A percentile compares a stretch with the other conserved stretches of the same genome.
phyloP scores from a whole-genome alignment of 441 rosid species.

The Isatis lusitanica region DNA sequence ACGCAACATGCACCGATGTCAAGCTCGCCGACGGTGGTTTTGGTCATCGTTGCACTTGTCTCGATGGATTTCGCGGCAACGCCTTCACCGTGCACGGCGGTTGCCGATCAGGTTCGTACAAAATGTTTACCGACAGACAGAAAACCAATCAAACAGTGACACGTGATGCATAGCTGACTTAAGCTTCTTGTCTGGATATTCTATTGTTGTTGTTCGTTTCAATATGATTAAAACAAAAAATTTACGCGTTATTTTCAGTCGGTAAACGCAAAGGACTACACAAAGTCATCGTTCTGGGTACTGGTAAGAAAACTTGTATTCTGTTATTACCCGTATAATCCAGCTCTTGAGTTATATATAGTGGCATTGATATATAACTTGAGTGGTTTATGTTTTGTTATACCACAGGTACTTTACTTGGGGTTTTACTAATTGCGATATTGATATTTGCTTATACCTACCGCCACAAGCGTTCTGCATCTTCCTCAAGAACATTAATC shows the following conservation, averaged over 20 bases:
- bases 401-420: constrained; percentile 53
- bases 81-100: constrained; percentile 11
- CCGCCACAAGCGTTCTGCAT: constrained; percentile 38
- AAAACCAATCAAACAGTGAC: background rate
- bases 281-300: constrained; percentile 14
- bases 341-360: background rate
- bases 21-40: background rate
- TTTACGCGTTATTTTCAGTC: background rate
- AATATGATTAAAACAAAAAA: too few relatives aligned
- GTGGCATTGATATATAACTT: background rate
- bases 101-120: constrained; percentile 2
- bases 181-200: background rate
- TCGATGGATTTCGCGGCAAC: background rate
- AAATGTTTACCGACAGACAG: background rate
- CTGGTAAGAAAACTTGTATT: constrained; percentile 11
- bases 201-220: background rate
- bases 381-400: background rate
- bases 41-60: constrained; percentile 7
- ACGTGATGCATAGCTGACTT: background rate
- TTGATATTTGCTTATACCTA: constrained; percentile 46
- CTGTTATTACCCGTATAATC: background rate
- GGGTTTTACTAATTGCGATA: constrained; percentile 50
- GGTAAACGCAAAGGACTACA: background rate
- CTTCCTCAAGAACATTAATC: constrained; percentile 31
- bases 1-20: background rate